These are phyloP conservation scores for Fusarium veterinarium DNA, from an alignment of 2,329 filamentous ascomycete species.

Conservation along the genomic window DNA sequence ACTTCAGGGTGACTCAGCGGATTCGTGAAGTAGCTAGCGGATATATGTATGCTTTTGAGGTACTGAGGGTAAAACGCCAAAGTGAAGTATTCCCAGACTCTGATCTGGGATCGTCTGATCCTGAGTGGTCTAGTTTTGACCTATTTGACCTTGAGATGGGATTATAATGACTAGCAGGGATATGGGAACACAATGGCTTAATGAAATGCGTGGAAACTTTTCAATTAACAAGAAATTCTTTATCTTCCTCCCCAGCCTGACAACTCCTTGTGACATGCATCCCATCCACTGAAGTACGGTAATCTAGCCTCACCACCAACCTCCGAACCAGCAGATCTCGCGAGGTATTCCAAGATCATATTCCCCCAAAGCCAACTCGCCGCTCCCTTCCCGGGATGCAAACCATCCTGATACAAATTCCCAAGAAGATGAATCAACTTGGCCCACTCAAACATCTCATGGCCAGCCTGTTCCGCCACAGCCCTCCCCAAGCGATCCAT, in stretches of 20 bases:
- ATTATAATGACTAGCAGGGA: too few relatives aligned
- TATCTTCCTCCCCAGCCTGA: constrained; percentile 15
- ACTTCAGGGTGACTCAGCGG: too few relatives aligned
- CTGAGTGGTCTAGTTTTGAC: too few relatives aligned
- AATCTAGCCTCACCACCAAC: constrained; percentile 8
- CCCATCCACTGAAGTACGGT: constrained; percentile 19
- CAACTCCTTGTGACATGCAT: constrained; percentile 7
- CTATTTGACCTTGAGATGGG: too few relatives aligned
- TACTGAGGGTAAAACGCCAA: too few relatives aligned
- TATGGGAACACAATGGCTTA: too few relatives aligned
- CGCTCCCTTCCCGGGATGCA: constrained; percentile 30
- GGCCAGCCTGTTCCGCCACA: constrained; percentile 31
- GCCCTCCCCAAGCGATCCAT: constrained; percentile 32
- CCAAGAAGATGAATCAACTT: constrained; percentile 26
- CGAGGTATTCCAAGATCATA: constrained; percentile 32
- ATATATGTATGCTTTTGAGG: too few relatives aligned
- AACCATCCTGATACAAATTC: constrained; percentile 2
- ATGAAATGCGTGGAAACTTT: too few relatives aligned
- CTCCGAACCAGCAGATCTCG: constrained; percentile 5
- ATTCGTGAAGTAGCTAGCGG: too few relatives aligned
- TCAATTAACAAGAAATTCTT: too few relatives aligned
- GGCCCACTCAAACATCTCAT: constrained; percentile 38
- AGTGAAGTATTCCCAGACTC: too few relatives aligned
- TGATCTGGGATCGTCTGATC: too few relatives aligned
- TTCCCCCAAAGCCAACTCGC: constrained; percentile 36